phyloP scores from a whole-genome alignment of 345 rosid genomes.

The Gossypium australe region DNA sequence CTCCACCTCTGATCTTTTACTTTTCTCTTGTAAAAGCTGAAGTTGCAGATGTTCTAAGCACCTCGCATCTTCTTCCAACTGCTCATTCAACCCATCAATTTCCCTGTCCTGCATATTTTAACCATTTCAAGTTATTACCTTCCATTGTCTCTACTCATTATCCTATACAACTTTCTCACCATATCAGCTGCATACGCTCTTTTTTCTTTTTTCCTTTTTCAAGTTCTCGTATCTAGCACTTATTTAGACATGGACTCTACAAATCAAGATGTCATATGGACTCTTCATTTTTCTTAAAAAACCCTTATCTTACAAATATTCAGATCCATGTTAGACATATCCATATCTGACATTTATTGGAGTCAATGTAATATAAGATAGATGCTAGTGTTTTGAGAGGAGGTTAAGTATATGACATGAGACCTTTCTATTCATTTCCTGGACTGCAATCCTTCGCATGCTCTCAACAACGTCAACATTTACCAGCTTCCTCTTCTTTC shows the following conservation, averaged over 20 bases:
- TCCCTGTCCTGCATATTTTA: slow-evolving; percentile 65
- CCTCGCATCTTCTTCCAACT: slow-evolving; percentile 78
- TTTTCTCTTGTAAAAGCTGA: slow-evolving; percentile 73
- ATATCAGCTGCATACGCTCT: neutral
- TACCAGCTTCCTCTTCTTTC: slow-evolving; percentile 89
- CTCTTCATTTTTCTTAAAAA: neutral
- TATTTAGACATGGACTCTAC: neutral
- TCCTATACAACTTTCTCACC: neutral
- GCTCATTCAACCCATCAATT: slow-evolving; percentile 83
- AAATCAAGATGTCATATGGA: neutral
- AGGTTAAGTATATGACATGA: neutral
- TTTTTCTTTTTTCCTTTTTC: no score
- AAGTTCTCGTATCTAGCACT: no score
- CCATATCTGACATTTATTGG: no score
- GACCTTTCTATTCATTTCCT: slow-evolving; percentile 97
- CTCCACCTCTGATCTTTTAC: slow-evolving; percentile 69
- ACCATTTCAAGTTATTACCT: neutral
- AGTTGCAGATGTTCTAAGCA: slow-evolving; percentile 81
- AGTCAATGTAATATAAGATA: no score
- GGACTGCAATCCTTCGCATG: slow-evolving; percentile 94
- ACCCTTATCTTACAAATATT: neutral
- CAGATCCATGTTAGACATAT: no score
- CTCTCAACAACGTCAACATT: slow-evolving; percentile 94
- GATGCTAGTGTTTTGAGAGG: no score
- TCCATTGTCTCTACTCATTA: neutral